These are phyloP conservation scores for Xylariales sp. DNA, from an alignment of 2,329 filamentous ascomycete genomes.

Conservation along the genomic window DNA sequence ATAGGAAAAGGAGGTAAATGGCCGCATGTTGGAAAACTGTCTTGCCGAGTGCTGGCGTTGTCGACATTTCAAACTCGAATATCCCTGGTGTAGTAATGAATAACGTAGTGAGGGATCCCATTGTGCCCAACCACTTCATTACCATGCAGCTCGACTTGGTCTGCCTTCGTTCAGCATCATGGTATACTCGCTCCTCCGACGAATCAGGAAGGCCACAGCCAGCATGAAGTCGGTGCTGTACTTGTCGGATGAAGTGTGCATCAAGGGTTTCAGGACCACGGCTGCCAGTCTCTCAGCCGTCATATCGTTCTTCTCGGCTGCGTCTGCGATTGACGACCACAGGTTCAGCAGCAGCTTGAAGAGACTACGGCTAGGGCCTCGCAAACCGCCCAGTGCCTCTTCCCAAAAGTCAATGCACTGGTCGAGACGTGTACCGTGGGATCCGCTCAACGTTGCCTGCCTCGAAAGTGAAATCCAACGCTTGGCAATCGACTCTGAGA, in stretches of 20 bases:
- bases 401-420: conserved; percentile 43
- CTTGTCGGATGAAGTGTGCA: conserved; percentile 30
- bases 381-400: conserved; percentile 36
- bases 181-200: conserved; percentile 36
- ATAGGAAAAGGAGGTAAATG: no score
- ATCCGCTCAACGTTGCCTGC: conserved; percentile 32
- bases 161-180: conserved; percentile 28
- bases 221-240: conserved; percentile 36
- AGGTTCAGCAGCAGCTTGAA: conserved; percentile 40
- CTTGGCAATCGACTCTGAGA: conserved; percentile 32
- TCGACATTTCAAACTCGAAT: no score
- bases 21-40: no score
- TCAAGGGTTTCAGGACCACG: conserved; percentile 33
- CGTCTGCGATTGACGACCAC: conserved; percentile 37
- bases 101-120: no score
- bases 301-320: conserved; percentile 36
- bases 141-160: conserved; percentile 11
- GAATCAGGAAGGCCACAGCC: conserved; percentile 39
- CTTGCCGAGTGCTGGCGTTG: no score
- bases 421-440: conserved; percentile 30
- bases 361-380: conserved; percentile 30
- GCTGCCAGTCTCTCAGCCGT: conserved; percentile 37
- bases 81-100: no score
- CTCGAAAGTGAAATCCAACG: conserved; percentile 37
- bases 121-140: no score